These are phyloP conservation scores for Ilex aquifolium DNA, from an alignment of 257 asterid species.

Conservation along the genomic window DNA sequence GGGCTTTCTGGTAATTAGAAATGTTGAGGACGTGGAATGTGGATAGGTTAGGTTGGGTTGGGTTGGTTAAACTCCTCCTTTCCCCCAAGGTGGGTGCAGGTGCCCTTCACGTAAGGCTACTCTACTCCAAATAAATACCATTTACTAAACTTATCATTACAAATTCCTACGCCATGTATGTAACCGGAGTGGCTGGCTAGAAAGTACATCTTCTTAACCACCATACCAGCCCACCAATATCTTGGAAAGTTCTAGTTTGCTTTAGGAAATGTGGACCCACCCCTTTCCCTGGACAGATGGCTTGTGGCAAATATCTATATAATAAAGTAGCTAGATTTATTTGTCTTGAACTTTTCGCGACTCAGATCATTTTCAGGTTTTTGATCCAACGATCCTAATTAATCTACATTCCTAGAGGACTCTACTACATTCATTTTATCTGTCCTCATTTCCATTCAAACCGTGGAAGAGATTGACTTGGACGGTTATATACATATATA, in stretches of 20 bases:
- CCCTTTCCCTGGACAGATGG: too few species aligned
- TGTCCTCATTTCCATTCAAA: too few species aligned
- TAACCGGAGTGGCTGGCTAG: background rate
- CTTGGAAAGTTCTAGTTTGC: slow-evolving; percentile 13
- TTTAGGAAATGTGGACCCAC: slow-evolving; percentile 25
- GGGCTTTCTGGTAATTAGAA: slow-evolving; percentile 9
- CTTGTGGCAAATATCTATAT: too few species aligned
- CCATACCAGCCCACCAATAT: slow-evolving; percentile 39
- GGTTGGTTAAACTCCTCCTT: slow-evolving; percentile 55
- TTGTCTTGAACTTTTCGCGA: too few species aligned
- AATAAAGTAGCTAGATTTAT: too few species aligned
- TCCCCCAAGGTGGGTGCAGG: slow-evolving; percentile 33
- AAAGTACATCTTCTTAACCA: slow-evolving; percentile 23
- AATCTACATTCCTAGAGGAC: too few species aligned
- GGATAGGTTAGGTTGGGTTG: slow-evolving; percentile 50
- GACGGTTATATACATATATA: too few species aligned
- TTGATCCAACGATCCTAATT: too few species aligned
- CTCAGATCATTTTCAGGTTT: too few species aligned
- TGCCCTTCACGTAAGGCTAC: slow-evolving; percentile 21
- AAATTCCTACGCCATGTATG: background rate
- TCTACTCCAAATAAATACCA: slow-evolving; percentile 14
- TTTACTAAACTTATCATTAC: too few species aligned
- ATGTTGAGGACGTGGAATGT: slow-evolving; percentile 27
- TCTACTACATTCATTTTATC: too few species aligned
- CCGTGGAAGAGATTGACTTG: too few species aligned